Conservation (phyloP, 2,329 filamentous ascomycete genomes). For the Colletotrichum sp. region DNA sequence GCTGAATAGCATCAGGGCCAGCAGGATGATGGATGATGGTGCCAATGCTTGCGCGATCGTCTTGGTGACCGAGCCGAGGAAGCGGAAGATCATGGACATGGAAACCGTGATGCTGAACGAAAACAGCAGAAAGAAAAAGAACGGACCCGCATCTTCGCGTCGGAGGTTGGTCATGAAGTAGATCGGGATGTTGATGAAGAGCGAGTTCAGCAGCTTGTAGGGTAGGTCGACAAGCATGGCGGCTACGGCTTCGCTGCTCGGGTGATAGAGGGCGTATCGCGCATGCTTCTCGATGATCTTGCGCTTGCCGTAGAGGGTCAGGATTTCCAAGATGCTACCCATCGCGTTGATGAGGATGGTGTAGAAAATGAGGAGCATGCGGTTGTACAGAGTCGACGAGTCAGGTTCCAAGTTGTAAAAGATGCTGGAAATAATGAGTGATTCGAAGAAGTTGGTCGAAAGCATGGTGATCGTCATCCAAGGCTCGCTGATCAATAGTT, state of each 20-base stretch:
- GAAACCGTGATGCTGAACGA: conserved; percentile 51
- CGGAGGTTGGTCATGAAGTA: conserved; percentile 71
- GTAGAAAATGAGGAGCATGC: conserved; percentile 57
- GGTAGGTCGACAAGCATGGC: conserved; percentile 8
- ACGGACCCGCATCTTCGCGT: conserved; percentile 52
- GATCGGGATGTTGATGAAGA: conserved; percentile 65
- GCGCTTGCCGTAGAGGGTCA: conserved; percentile 27
- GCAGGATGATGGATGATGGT: conserved; percentile 54
- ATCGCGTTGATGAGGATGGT: conserved; percentile 59
- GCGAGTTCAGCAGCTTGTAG: conserved; percentile 47
- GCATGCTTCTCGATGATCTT: conserved; percentile 31
- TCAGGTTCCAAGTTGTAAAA: conserved; percentile 50
- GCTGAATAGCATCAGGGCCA: conserved; percentile 60
- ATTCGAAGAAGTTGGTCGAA: conserved; percentile 50
- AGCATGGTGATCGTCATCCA: conserved; percentile 42
- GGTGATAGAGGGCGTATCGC: conserved; percentile 37
- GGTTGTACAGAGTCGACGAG: conserved; percentile 48
- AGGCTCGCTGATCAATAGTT: conserved; percentile 44
- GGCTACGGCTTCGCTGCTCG: conserved; percentile 18
- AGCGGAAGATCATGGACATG: conserved; percentile 57
- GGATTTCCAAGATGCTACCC: conserved; percentile 33
- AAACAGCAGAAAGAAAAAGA: conserved; percentile 59
- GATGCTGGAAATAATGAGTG: conserved; percentile 57
- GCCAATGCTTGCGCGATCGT: conserved; percentile 58
- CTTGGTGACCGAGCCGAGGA: conserved; percentile 52